A percentile compares a stretch with the other conserved stretches of the same genome.
These are phyloP conservation scores for Xylaria multiplex DNA, from an alignment of 2,329 filamentous ascomycete species.

Conservation along the genomic window DNA sequence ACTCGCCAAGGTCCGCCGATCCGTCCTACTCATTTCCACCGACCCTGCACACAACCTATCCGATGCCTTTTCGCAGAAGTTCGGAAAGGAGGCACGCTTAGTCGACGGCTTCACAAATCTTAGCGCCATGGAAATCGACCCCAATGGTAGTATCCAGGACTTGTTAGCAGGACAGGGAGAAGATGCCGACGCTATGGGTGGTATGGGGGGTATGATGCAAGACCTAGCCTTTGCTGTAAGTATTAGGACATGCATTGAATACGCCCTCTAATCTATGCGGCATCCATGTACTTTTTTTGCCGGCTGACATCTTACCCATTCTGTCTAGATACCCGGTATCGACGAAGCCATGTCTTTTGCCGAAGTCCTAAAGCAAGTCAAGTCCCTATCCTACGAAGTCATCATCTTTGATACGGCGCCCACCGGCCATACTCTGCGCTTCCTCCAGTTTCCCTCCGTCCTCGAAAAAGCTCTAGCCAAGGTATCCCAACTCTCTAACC, in stretches of 20 bases:
- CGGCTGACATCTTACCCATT: constrained; percentile 25
- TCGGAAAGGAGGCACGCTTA: constrained; percentile 95
- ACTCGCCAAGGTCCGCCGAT: constrained; percentile 92
- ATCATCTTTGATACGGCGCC: constrained; percentile 99
- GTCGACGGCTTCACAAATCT: constrained; percentile 93
- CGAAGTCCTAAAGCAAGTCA: constrained; percentile 98
- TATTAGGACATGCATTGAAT: not conserved
- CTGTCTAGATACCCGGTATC: constrained; percentile 86
- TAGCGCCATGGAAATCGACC: constrained; percentile 99
- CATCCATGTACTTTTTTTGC: not conserved
- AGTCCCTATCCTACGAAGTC: constrained; percentile 97
- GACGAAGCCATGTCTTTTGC: constrained; percentile 99
- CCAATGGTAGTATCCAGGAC: constrained; percentile 97
- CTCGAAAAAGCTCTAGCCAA: constrained; percentile 99
- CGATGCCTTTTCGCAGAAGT: constrained; percentile 98
- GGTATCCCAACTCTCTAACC: constrained; percentile 89
- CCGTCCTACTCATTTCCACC: constrained; percentile 96
- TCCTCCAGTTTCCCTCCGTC: constrained; percentile 97
- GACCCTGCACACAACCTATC: constrained; percentile 98
- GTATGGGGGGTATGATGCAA: constrained; percentile 96
- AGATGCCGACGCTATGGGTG: constrained; percentile 68
- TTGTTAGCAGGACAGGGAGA: constrained; percentile 81
- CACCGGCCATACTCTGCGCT: constrained; percentile 96
- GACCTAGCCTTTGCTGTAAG: constrained; percentile 93
- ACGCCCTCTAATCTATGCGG: not conserved